Evolutionary conservation across 2,329 filamentous ascomycete species (phyloP), one percentile per base, ranked within the genome.

Genomic region (Fusarium incarnatum): DNA sequence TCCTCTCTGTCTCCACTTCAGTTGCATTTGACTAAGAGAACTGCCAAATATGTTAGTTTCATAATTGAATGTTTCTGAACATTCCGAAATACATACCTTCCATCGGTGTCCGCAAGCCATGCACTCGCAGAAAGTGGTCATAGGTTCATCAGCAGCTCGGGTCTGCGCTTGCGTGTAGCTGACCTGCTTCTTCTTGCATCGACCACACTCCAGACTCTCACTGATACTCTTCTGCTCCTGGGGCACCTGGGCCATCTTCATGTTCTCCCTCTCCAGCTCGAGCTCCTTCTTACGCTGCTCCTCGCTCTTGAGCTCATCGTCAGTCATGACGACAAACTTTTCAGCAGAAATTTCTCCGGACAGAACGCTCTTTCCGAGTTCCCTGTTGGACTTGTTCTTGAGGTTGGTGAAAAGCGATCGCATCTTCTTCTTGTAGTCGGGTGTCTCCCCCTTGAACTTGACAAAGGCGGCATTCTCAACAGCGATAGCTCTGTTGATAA

Each of bases 161-260:
- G 96, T 99, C 85, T 99, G 96, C 7, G 96, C 96, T 83, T 99
- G 96, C 50, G 89, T 94, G 82, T 99, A 99, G 81, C 92, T 94
- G 78, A 98, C 96, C 85, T 94, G 94, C 85, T 92, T 94, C 87
- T 97, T 87, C 76, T 92, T 92, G 83, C 96, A 99, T 81, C 94
- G 94, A 77, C 94, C 89, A 83, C 96, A 99, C 81, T 93, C 91
- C 77, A 98, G 86, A 60, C 91, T 93, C 78, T 92, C 91, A 79
- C 91, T 94, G 82, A 98, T 94, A 78, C 92, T 94, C 86, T 94
- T 96, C 82, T 97, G 92, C 20, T 90, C 92, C 85, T 94, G 92
- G 60, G 95, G 93, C 13, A 97, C 94, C 90, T 98, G 97, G 2
- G 96, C 94, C 81, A 95, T 94, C 84, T 94, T 94, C 92, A 98